These are phyloP conservation scores for Thraustotheca clavata DNA, from an alignment of 352 stramenopile genomes.

Conservation along the genomic window DNA sequence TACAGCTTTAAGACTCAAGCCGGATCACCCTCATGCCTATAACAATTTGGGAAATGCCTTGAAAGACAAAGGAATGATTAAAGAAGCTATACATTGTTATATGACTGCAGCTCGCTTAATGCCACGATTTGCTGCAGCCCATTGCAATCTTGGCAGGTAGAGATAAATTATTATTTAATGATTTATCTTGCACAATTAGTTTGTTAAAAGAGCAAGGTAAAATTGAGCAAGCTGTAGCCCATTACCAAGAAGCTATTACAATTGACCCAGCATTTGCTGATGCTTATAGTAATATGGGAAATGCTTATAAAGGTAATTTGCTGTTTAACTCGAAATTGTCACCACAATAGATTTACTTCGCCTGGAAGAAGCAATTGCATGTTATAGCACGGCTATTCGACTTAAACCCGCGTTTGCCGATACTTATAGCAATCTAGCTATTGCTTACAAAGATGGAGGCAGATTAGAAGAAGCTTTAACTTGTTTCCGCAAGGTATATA, in stretches of 20 bases:
- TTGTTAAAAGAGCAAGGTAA: conserved; percentile 93
- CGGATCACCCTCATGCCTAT: conserved; percentile 90
- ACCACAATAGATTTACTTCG: conserved; percentile 50
- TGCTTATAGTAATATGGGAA: conserved; percentile 92
- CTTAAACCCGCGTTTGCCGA: conserved; percentile 86
- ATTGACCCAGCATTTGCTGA: conserved; percentile 89
- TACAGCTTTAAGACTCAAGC: conserved; percentile 82
- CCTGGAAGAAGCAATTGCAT: conserved; percentile 83
- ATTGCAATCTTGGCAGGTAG: conserved; percentile 84
- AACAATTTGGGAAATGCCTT: conserved; percentile 91
- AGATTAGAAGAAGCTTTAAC: conserved; percentile 86
- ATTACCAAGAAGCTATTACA: conserved; percentile 91
- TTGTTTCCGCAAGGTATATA: conserved; percentile 76
- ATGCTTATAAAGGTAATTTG: conserved; percentile 75
- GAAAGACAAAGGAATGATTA: conserved; percentile 89
- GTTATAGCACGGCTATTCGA: conserved; percentile 85
- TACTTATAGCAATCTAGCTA: conserved; percentile 88
- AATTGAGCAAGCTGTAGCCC: conserved; percentile 87
- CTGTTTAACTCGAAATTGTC: background rate
- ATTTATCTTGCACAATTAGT: conserved; percentile 24
- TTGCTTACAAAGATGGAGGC: conserved; percentile 87
- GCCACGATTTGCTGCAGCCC: conserved; percentile 87
- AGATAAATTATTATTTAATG: too few relatives aligned
- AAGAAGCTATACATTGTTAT: conserved; percentile 92
- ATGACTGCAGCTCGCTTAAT: conserved; percentile 84